Conservation (phyloP, 73 alveolate genomes). For the Diophrys sp. region DNA sequence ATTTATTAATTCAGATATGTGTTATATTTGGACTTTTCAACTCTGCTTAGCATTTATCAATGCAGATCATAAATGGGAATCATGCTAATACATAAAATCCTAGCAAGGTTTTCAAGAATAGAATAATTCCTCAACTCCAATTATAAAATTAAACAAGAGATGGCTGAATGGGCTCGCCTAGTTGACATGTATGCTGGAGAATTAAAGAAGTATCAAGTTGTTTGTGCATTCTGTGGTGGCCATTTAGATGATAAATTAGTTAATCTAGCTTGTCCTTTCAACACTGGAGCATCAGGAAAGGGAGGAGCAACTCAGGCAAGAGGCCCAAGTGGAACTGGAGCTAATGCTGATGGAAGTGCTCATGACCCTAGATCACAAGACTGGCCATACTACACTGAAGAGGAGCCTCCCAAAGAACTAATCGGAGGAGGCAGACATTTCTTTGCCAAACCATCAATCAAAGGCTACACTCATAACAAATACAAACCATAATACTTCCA, state of each 20-base stretch:
- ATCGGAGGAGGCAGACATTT: background rate
- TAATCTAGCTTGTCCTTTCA: slow-evolving; percentile 62
- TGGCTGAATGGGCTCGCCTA: slow-evolving; percentile 79
- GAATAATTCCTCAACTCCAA: too few species aligned
- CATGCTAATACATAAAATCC: too few species aligned
- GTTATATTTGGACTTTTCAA: too few species aligned
- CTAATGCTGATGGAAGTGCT: too few species aligned
- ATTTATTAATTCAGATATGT: too few species aligned
- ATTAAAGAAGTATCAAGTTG: slow-evolving; percentile 72
- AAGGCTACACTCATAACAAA: slow-evolving; percentile 36
- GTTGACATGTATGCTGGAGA: slow-evolving; percentile 81
- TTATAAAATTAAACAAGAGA: too few species aligned
- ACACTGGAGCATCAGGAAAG: background rate
- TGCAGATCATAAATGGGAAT: too few species aligned
- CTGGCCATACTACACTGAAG: background rate
- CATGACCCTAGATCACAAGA: too few species aligned
- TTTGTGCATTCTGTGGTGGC: slow-evolving; percentile 82
- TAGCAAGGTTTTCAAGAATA: too few species aligned
- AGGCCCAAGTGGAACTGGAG: too few species aligned
- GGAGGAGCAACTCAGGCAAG: background rate
- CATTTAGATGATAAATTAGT: slow-evolving; percentile 71
- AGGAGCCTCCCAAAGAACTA: background rate
- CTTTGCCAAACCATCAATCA: slow-evolving; percentile 12
- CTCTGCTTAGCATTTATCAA: too few species aligned
- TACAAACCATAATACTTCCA: slow-evolving; percentile 31